Conservation (phyloP, 441 rosid genomes). For the Caryocar brasiliense region DNA sequence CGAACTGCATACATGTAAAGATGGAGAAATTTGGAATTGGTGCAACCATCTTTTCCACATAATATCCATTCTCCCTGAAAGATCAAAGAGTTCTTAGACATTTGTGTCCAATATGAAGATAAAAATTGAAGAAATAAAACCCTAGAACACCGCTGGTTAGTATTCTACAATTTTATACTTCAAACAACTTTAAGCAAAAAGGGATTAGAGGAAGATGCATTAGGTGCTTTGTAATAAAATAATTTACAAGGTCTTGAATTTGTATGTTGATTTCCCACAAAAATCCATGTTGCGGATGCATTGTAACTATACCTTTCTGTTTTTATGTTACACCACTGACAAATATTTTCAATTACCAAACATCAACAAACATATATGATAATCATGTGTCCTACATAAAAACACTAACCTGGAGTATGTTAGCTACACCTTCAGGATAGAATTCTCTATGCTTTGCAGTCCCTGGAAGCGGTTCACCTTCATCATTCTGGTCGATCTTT, state of each 20-base stretch:
- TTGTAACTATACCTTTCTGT: too few species aligned
- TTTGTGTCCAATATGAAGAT: background rate
- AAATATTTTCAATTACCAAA: background rate
- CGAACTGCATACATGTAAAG: slow-evolving; percentile 70
- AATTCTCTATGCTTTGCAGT: slow-evolving; percentile 98
- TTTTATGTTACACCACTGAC: too few species aligned
- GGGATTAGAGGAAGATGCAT: background rate
- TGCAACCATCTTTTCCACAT: slow-evolving; percentile 57
- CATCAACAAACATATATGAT: background rate
- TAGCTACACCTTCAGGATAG: slow-evolving; percentile 98
- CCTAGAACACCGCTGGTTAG: background rate
- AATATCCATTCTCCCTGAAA: slow-evolving; percentile 98
- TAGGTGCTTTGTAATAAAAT: background rate
- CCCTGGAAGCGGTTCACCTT: slow-evolving; percentile 95
- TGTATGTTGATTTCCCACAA: too few species aligned
- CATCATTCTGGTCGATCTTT: slow-evolving; percentile 71
- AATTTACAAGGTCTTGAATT: too few species aligned
- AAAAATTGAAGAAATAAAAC: background rate
- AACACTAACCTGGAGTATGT: slow-evolving; percentile 67
- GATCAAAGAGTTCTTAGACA: slow-evolving; percentile 10
- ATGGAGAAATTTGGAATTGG: slow-evolving; percentile 43
- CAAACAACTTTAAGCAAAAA: too few species aligned
- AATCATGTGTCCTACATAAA: slow-evolving; percentile 6
- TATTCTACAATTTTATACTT: too few species aligned
- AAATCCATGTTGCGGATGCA: too few species aligned